Percentiles rank a stretch among this genome's conserved stretches.
phyloP scores from a whole-genome alignment of 345 rosid species.

The Lepidium africanum region DNA sequence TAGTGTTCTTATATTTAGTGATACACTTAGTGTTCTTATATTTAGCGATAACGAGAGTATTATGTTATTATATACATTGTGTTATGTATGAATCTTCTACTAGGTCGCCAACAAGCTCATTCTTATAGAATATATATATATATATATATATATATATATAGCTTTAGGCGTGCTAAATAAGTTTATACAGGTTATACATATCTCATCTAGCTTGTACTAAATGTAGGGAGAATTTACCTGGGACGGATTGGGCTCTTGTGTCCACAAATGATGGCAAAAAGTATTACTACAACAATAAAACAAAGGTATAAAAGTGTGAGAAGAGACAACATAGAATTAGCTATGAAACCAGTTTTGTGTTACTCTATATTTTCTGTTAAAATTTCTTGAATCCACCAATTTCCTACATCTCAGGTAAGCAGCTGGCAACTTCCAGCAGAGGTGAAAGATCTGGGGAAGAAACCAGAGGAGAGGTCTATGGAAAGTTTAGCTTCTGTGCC shows the following conservation, averaged over 20 bases:
- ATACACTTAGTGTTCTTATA: neutral
- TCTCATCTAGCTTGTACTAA: constrained; percentile 1
- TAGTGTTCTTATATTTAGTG: neutral
- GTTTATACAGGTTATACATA: neutral
- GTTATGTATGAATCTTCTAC: neutral
- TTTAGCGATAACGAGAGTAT: constrained; percentile 5
- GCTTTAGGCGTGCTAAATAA: neutral
- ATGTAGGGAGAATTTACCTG: constrained; percentile 71
- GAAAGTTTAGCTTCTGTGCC: constrained; percentile 40
- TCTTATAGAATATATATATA: neutral
- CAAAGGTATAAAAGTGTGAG: constrained; percentile 46
- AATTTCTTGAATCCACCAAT: constrained; percentile 1
- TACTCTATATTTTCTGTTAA: neutral
- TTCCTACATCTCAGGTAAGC: constrained; percentile 52
- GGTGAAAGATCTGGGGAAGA: constrained; percentile 64
- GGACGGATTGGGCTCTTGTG: constrained; percentile 84
- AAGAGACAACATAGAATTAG: neutral
- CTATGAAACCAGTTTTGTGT: neutral
- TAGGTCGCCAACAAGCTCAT: constrained; percentile 6
- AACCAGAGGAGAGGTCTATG: constrained; percentile 44
- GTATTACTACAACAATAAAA: constrained; percentile 84
- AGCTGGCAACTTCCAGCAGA: constrained; percentile 96
- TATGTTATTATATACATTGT: neutral
- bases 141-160: neutral
- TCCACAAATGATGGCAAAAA: constrained; percentile 84